Evolutionary conservation across 23 red algal genomes (phyloP), one percentile per base, ranked within the genome.

Genomic region (Chondrus crispus): DNA sequence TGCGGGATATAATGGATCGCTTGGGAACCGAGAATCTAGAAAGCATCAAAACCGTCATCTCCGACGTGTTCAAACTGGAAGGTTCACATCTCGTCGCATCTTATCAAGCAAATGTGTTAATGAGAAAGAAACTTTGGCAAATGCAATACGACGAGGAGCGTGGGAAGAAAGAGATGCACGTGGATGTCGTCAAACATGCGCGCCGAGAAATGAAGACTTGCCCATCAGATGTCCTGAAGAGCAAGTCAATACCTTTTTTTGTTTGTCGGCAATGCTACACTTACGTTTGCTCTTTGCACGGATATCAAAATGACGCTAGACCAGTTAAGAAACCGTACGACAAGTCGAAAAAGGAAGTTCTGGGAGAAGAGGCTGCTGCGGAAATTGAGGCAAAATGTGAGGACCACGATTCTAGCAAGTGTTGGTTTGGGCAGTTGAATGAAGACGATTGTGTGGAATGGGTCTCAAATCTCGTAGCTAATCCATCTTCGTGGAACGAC

Each of bases 231-330:
- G 58, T 55, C 12, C 39, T 92, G 60, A 82, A 83, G 41, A 74
- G 89, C 62, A 77, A 92, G 44, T 84, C 89, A 12, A 82, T 92
- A 53, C 45, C 57, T 52, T 66, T 92, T 43, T 92, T 92, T 69
- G 16, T 92, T 18, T 92, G 89, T 46, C 89, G 89, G 54, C 89
- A 92, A 69, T 92, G 89, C 45, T 92, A 92, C 51, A 29, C 62
- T 35, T 92, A 72, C 39, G 57, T 78, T 29, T 92, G 89, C 36
- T 48, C 69, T 35, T n/a, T 92, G 37, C 89, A 92, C 46, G 89
- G 89, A 18, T 55, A 84, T 26, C 46, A 83, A 37, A 73, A 37
- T 42, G 26, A 66, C 26, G 74, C 72, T 6, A 81, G 72, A n/a
- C 87, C 87, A 20, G 62, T 35, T 46, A 69, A 36, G n/a, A 12